Percentiles rank a stretch among this genome's conserved stretches.
Conservation (phyloP, 129 eudicot species). For the Flaveria sonorensis region DNA sequence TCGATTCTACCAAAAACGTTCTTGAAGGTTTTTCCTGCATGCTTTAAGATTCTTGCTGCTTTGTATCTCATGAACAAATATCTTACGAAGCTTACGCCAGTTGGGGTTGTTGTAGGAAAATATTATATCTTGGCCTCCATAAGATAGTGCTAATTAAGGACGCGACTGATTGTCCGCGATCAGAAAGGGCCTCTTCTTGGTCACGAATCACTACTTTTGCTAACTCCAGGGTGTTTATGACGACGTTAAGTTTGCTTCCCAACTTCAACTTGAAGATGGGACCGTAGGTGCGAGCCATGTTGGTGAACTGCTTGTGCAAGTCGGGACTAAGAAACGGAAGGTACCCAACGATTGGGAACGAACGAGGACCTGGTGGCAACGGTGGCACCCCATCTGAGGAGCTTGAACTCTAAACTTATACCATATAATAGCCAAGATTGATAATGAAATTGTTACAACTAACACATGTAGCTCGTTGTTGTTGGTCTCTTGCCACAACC, state of each 20-base stretch:
- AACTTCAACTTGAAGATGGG: not conserved
- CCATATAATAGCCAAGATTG: not conserved
- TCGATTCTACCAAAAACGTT: not conserved
- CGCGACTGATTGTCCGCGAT: not conserved
- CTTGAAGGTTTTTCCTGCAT: not conserved
- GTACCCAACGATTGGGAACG: not conserved
- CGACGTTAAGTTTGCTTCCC: not conserved
- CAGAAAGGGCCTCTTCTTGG: not conserved
- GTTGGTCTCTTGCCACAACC: not conserved
- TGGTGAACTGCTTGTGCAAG: not conserved
- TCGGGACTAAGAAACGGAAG: not conserved
- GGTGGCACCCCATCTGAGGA: not conserved
- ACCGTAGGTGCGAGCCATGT: not conserved
- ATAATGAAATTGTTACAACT: not conserved
- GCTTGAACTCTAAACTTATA: not conserved
- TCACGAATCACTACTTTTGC: slow-evolving; percentile 3
- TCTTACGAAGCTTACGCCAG: slow-evolving; percentile 4
- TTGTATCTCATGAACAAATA: not conserved
- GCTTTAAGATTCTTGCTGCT: slow-evolving; percentile 4
- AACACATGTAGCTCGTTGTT: not conserved
- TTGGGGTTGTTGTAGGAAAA: not conserved
- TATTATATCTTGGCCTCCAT: not conserved
- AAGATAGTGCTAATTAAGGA: not conserved
- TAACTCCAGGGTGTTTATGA: not conserved
- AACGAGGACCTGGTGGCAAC: not conserved